Percentiles rank a stretch among this genome's conserved stretches.
Evolutionary conservation across 1,284 basidiomycete genomes (phyloP).

Genomic region (Pseudozyma flocculosa): DNA sequence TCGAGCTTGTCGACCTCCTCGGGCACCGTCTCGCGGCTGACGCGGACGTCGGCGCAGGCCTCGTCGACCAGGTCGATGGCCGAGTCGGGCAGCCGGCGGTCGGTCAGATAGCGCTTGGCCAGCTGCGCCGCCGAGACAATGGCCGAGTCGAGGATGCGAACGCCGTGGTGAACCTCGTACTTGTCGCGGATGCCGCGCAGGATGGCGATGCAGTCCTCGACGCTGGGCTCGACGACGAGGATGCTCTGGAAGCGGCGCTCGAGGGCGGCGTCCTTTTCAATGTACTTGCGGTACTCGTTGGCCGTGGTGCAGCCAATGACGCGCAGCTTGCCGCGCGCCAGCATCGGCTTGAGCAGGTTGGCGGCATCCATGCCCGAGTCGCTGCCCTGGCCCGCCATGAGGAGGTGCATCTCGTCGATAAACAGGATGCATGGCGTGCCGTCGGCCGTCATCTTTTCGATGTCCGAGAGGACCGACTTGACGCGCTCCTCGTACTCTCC

Average conservation of each 20-base stretch:
- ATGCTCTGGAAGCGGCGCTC: conserved; percentile 91
- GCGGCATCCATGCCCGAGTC: conserved; percentile 54
- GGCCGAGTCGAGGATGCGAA: conserved; percentile 82
- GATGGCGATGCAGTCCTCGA: conserved; percentile 88
- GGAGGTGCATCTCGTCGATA: conserved; percentile 73
- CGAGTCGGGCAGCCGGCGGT: conserved; percentile 57
- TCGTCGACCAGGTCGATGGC: conserved; percentile 59
- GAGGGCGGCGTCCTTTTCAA: conserved; percentile 82
- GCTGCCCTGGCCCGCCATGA: conserved; percentile 52
- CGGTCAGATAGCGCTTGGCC: conserved; percentile 82
- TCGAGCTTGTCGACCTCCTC: conserved; percentile 95
- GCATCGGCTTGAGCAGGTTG: conserved; percentile 58
- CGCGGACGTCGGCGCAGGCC: conserved; percentile 61
- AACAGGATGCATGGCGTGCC: conserved; percentile 87
- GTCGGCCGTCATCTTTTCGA: conserved; percentile 84
- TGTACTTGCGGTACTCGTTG: conserved; percentile 89
- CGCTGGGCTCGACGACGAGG: conserved; percentile 85
- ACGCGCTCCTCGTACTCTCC: conserved; percentile 97
- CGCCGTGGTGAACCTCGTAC: conserved; percentile 64
- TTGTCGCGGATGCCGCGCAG: conserved; percentile 85
- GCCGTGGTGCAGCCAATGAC: conserved; percentile 93
- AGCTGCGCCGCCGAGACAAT: conserved; percentile 87
- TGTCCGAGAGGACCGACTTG: conserved; percentile 83
- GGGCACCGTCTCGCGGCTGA: conserved; percentile 81
- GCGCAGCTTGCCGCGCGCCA: conserved; percentile 80